Percentiles rank a stretch among this genome's conserved stretches.
These are phyloP conservation scores for Globisporangium carolinianum DNA, from an alignment of 352 stramenopile genomes.

Conservation along the genomic window DNA sequence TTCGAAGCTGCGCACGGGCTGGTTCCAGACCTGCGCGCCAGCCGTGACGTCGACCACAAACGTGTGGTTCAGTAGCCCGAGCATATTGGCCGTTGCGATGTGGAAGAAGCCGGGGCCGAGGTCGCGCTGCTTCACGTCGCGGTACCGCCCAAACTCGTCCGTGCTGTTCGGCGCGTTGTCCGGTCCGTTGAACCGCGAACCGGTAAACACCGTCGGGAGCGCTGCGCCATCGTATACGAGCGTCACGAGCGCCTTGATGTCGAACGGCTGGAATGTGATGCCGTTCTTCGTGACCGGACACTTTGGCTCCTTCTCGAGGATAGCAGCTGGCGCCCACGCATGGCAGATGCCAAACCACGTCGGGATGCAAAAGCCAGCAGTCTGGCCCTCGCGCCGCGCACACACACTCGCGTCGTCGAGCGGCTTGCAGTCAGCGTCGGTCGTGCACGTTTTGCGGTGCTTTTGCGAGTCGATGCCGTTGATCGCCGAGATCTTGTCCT, in stretches of 20 bases:
- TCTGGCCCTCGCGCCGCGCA: slow-evolving; percentile 23
- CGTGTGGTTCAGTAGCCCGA: slow-evolving; percentile 34
- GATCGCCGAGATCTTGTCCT: slow-evolving; percentile 37
- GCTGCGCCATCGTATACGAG: slow-evolving; percentile 43
- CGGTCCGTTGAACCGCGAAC: slow-evolving; percentile 41
- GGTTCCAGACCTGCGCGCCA: slow-evolving; percentile 58
- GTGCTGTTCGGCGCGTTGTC: slow-evolving; percentile 32
- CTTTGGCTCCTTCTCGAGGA: slow-evolving; percentile 37
- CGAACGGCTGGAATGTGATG: slow-evolving; percentile 44
- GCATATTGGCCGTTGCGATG: slow-evolving; percentile 43
- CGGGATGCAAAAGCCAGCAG: slow-evolving; percentile 36
- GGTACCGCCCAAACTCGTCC: slow-evolving; percentile 43
- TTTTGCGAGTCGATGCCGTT: slow-evolving; percentile 40
- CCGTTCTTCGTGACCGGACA: slow-evolving; percentile 46
- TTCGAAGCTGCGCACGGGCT: slow-evolving; percentile 39
- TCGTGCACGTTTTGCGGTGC: slow-evolving; percentile 21
- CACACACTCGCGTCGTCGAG: slow-evolving; percentile 39
- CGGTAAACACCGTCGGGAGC: slow-evolving; percentile 47
- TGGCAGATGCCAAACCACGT: slow-evolving; percentile 61
- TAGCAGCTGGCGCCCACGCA: slow-evolving; percentile 48
- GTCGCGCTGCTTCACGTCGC: slow-evolving; percentile 29
- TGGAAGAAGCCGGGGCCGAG: slow-evolving; percentile 49
- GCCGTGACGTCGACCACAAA: slow-evolving; percentile 52
- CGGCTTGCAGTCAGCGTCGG: slow-evolving; percentile 20
- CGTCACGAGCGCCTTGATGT: slow-evolving; percentile 54